A percentile compares a stretch with the other conserved stretches of the same genome.
Conservation (phyloP, 1,139 yeast species). For the Zygosaccharomyces sapae region DNA sequence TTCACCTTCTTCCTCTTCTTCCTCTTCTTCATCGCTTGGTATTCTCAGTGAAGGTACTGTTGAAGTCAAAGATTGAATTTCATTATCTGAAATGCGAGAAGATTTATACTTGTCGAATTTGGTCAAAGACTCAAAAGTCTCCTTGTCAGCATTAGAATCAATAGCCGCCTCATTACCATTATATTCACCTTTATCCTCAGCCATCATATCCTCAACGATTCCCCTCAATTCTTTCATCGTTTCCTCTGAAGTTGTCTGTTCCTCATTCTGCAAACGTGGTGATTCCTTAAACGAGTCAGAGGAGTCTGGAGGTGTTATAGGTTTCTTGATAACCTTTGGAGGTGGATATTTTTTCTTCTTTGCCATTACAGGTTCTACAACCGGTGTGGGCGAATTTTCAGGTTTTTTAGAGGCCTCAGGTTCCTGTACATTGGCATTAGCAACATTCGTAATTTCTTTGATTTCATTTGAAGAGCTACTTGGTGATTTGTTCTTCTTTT, state of each 20-base stretch:
- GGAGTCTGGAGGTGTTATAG: conserved; percentile 4
- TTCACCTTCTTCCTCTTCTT: background rate
- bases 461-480: conserved; percentile 7
- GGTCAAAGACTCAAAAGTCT: conserved; percentile 28
- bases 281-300: background rate
- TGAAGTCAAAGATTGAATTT: conserved; percentile 7
- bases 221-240: conserved; percentile 30
- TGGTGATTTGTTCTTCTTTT: conserved; percentile 25
- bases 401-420: background rate
- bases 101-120: conserved; percentile 32
- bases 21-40: conserved; percentile 13
- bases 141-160: conserved; percentile 15
- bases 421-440: background rate
- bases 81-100: conserved; percentile 9
- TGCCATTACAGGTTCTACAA: background rate
- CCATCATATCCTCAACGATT: conserved; percentile 38
- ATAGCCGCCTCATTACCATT: conserved; percentile 17
- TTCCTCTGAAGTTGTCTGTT: conserved; percentile 15
- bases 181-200: conserved; percentile 22
- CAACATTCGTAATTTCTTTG: conserved; percentile 1
- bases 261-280: conserved; percentile 1
- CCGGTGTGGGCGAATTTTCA: background rate
- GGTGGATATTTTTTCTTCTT: background rate
- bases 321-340: background rate
- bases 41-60: conserved; percentile 23